Evolutionary conservation across 495 filamentous ascomycete species (phyloP), one percentile per base, ranked within the genome.

Genomic region (Trichoderma gamsii): DNA sequence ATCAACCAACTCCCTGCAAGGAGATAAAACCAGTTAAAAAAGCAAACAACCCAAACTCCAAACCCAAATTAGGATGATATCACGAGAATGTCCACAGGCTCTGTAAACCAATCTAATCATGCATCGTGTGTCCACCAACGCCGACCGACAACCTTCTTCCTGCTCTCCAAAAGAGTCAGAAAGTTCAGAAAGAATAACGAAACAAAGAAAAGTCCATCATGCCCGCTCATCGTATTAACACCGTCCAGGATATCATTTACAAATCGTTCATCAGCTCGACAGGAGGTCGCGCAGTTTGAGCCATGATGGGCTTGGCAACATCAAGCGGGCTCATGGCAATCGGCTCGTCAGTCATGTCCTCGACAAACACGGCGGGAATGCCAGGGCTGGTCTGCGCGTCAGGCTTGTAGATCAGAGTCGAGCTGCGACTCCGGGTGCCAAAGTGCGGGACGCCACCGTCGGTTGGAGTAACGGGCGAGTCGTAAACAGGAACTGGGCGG

Each of bases 291-390:
- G 88, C 71, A 3, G 95, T 99, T 76, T 96, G 91, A 65, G 86
- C 81, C 71, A 87, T 81, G 69, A 86, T 87, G 70, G 86, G 85
- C 76, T 76, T 85, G 63, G 76, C 67, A 69, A 72, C 78, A 66
- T 80, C 83, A 66, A 79, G 75, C 0, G 78, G 79, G 25, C 80
- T 84, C 23, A 80, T 72, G 16, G 82, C 81, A 15, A 75, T 79
- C 4, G 81, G 83, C 43, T 78, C 83, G 64, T 88, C 84, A 32
- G 86, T 96, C 73, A 90, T 91, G 79, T 98, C 96, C 73, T 96
- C 91, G 7, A 99, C 92, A 70, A 91, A 87, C 32, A 99, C 96
- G 13, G 90, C 91, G 0, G 95, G 95, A 69, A 99, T 76, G 73
- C 88, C 83, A 13, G 91, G 90, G 74, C 86, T 91, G 66, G 85